Percentiles rank a stretch among this genome's conserved stretches.
phyloP scores from a whole-genome alignment of 441 rosid species.

The Capsella rubella region DNA sequence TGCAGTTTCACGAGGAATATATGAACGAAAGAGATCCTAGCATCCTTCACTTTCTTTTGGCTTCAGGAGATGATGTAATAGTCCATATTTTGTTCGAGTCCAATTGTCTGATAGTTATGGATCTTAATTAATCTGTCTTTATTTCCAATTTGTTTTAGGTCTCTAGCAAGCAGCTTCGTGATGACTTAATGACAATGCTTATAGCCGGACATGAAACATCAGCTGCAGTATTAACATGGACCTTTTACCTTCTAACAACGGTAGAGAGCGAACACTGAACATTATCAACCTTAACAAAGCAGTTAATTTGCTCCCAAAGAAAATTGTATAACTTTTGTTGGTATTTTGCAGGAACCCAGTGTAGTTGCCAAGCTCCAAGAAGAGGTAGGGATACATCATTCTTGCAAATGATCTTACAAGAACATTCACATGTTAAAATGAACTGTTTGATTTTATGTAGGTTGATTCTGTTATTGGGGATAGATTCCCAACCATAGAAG shows the following conservation, averaged over 20 bases:
- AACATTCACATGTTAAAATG: conserved; percentile 11
- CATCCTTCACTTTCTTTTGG: conserved; percentile 94
- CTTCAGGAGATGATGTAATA: conserved; percentile 90
- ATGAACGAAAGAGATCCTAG: conserved; percentile 98
- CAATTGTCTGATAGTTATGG: neutral
- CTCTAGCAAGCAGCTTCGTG: conserved; percentile 96
- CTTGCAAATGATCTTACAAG: conserved; percentile 13
- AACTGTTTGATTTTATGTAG: conserved; percentile 47
- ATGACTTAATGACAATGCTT: conserved; percentile 99
- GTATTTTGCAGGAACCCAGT: conserved; percentile 73
- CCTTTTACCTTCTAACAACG: conserved; percentile 90
- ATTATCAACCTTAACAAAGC: conserved; percentile 14
- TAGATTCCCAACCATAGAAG: conserved; percentile 83
- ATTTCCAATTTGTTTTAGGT: conserved; percentile 60
- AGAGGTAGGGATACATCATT: conserved; percentile 56
- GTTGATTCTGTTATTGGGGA: conserved; percentile 95
- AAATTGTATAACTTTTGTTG: conserved; percentile 19
- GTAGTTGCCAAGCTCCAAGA: conserved; percentile 87
- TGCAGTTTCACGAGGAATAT: conserved; percentile 89
- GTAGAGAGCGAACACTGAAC: conserved; percentile 46
- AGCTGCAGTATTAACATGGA: conserved; percentile 98
- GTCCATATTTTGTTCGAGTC: neutral
- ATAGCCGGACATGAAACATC: conserved; percentile 99
- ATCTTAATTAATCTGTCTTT: conserved; percentile 27
- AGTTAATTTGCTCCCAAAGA: neutral